Conservation (phyloP, 2,329 filamentous ascomycete genomes). For the Ampelomyces quisqualis region DNA sequence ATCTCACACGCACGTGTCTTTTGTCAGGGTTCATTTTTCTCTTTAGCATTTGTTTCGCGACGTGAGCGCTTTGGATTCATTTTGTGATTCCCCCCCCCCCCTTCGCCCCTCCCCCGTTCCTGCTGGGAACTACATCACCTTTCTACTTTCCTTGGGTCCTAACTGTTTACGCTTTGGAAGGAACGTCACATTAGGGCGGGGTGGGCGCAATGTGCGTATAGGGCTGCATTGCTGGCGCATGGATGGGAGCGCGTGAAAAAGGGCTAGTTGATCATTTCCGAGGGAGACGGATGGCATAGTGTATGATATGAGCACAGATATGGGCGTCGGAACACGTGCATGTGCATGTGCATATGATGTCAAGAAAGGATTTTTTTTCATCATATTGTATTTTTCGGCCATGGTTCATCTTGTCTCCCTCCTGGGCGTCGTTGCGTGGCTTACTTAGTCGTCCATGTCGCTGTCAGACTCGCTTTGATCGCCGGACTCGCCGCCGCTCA, state of each 20-base stretch:
- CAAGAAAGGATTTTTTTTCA: no score
- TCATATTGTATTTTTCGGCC: no score
- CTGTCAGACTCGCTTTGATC: conserved; percentile 29
- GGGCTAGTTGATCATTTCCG: conserved; percentile 2
- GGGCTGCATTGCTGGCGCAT: background rate
- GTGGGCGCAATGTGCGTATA: background rate
- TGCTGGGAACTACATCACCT: background rate
- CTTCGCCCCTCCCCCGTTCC: no score
- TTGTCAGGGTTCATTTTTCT: conserved; percentile 1
- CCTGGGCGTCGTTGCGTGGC: background rate
- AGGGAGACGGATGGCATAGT: background rate
- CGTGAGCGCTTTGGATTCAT: background rate
- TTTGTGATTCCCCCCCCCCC: conserved; percentile 25
- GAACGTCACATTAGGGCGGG: background rate
- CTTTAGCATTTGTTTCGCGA: background rate
- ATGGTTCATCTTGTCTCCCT: no score
- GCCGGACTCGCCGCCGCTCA: conserved; percentile 56
- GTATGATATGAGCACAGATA: conserved; percentile 2
- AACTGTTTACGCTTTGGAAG: no score
- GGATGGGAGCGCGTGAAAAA: no score
- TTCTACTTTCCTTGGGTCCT: conserved; percentile 3
- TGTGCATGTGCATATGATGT: conserved; percentile 1
- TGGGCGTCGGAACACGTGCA: no score
- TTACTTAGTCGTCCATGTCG: conserved; percentile 22
- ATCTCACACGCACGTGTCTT: no score